These are phyloP conservation scores for Zymoseptoria ardabiliae DNA, from an alignment of 2,329 filamentous ascomycete genomes.

Conservation along the genomic window DNA sequence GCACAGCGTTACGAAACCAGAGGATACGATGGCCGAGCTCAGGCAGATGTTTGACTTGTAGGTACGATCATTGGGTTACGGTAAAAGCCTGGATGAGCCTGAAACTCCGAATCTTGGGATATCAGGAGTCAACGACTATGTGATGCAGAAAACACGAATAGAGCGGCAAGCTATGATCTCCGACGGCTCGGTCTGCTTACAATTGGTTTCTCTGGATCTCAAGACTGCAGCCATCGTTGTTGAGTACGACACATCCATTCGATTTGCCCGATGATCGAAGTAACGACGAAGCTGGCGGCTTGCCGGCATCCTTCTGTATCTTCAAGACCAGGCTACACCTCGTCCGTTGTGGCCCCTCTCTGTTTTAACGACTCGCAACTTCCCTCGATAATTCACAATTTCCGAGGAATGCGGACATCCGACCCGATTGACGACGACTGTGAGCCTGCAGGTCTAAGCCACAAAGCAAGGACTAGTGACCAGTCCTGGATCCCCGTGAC, in stretches of 20 bases:
- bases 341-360: too few relatives aligned
- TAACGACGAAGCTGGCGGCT: not conserved
- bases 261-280: not conserved
- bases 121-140: not conserved
- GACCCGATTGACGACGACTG: too few relatives aligned
- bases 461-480: too few relatives aligned
- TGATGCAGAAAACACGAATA: not conserved
- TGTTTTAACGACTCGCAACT: too few relatives aligned
- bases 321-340: too few relatives aligned
- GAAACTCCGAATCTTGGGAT: not conserved
- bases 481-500: too few relatives aligned
- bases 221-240: not conserved
- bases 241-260: not conserved
- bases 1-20: conserved; percentile 72
- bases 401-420: too few relatives aligned
- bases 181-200: not conserved
- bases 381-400: too few relatives aligned
- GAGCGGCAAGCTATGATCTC: not conserved
- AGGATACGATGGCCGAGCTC: conserved; percentile 72
- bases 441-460: too few relatives aligned
- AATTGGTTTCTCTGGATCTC: not conserved
- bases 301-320: not conserved
- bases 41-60: conserved; percentile 63
- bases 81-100: not conserved
- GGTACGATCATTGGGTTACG: not conserved